Conservation (phyloP, 1,284 basidiomycete genomes). For the Apiotrichum sp. region DNA sequence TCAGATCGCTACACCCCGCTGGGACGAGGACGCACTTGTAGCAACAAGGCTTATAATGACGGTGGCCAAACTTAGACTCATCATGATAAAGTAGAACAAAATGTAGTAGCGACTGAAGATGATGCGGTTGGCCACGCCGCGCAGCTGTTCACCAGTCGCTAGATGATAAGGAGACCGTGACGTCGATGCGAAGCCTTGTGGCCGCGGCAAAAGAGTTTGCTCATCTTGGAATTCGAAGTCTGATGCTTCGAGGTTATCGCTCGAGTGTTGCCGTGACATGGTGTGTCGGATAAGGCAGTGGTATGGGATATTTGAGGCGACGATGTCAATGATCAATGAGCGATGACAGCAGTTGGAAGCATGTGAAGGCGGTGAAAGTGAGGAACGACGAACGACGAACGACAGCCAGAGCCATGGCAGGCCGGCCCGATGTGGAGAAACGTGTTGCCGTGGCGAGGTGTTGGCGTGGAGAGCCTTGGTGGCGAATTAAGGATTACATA, state of each 20-base stretch:
- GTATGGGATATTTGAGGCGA: no score
- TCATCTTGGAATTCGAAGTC: slow-evolving; percentile 26
- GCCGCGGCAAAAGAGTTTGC: not conserved
- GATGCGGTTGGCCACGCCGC: slow-evolving; percentile 47
- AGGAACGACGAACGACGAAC: no score
- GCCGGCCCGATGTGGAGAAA: no score
- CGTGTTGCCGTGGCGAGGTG: no score
- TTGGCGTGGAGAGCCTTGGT: no score
- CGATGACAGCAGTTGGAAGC: no score
- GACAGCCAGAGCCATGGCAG: no score
- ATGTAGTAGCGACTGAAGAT: slow-evolving; percentile 45
- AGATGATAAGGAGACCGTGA: slow-evolving; percentile 42
- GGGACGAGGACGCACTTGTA: slow-evolving; percentile 27
- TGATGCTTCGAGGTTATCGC: slow-evolving; percentile 1
- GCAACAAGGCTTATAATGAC: slow-evolving; percentile 73
- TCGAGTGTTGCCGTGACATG: not conserved
- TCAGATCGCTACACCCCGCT: not conserved
- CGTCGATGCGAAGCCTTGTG: slow-evolving; percentile 1
- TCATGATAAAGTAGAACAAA: slow-evolving; percentile 81
- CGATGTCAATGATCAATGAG: no score
- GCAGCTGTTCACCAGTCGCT: slow-evolving; percentile 38
- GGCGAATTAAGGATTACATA: no score
- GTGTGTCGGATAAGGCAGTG: not conserved
- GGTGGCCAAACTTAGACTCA: slow-evolving; percentile 78
- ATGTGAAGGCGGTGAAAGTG: no score